Conservation (phyloP, 2,329 filamentous ascomycete species). For the Ophiocordyceps camponoti-floridani region DNA sequence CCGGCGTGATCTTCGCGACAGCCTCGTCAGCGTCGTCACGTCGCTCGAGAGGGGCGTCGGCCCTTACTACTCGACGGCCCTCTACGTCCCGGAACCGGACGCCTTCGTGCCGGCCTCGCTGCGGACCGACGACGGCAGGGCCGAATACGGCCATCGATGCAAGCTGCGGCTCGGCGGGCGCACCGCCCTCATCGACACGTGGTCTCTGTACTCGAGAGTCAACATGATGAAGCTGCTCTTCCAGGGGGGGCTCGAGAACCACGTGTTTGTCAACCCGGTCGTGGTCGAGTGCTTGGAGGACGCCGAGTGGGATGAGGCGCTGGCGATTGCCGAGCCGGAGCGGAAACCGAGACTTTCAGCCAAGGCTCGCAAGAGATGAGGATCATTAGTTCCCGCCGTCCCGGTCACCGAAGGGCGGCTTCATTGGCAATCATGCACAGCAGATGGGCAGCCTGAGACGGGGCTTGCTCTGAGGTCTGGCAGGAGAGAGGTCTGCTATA, state of each 20-base stretch:
- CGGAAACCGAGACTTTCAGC: constrained; percentile 2
- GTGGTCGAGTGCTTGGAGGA: constrained; percentile 20
- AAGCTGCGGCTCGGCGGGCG: constrained; percentile 29
- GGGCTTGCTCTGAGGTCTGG: no score
- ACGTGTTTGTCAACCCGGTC: constrained; percentile 19
- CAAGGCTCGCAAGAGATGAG: constrained; percentile 8
- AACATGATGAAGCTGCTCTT: constrained; percentile 29
- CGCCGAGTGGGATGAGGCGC: constrained; percentile 13
- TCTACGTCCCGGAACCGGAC: constrained; percentile 19
- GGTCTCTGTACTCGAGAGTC: constrained; percentile 30
- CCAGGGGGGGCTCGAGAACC: constrained; percentile 22
- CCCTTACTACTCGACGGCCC: constrained; percentile 33
- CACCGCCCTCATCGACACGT: constrained; percentile 28
- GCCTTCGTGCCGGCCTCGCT: constrained; percentile 23
- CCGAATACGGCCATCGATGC: constrained; percentile 34
- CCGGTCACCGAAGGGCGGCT: neutral
- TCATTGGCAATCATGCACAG: neutral
- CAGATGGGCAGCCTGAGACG: no score
- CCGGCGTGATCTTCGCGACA: constrained; percentile 27
- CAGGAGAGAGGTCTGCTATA: no score
- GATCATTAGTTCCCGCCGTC: neutral
- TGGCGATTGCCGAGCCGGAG: constrained; percentile 2
- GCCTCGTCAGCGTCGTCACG: constrained; percentile 32
- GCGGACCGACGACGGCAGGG: constrained; percentile 21
- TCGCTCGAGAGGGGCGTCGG: constrained; percentile 36